Conservation (phyloP, 805 yeast species). For the Middelhovenomyces tepae region DNA sequence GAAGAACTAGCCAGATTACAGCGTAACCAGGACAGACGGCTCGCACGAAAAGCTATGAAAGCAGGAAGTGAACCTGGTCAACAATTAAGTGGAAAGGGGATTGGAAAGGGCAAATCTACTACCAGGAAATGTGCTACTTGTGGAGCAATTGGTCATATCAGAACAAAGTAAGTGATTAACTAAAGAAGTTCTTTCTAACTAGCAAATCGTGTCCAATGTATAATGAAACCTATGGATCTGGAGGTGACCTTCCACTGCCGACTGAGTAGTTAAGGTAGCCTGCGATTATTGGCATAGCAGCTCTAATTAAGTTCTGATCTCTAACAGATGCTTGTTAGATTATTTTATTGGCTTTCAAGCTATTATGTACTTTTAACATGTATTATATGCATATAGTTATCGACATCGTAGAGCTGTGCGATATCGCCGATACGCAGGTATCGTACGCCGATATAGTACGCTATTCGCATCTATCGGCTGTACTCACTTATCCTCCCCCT, state of each 20-base stretch:
- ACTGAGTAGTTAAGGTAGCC: too few relatives aligned
- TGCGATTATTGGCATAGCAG: too few relatives aligned
- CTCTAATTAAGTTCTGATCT: too few relatives aligned
- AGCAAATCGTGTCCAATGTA: slow-evolving; percentile 80
- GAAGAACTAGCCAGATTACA: slow-evolving; percentile 77
- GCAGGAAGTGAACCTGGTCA: slow-evolving; percentile 21
- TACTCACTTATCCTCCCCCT: too few relatives aligned
- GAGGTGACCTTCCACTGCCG: slow-evolving; percentile 17
- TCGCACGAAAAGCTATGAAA: slow-evolving; percentile 47
- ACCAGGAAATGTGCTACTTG: slow-evolving; percentile 88
- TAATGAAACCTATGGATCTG: slow-evolving; percentile 34
- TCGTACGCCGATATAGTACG: too few relatives aligned
- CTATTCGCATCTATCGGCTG: too few relatives aligned
- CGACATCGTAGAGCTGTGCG: too few relatives aligned
- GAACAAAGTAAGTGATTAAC: slow-evolving; percentile 63
- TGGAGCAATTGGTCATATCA: slow-evolving; percentile 91
- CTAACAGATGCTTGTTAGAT: too few relatives aligned
- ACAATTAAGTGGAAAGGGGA: slow-evolving; percentile 44
- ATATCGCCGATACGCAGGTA: too few relatives aligned
- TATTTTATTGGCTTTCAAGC: too few relatives aligned
- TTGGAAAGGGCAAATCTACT: slow-evolving; percentile 62
- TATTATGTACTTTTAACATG: too few relatives aligned
- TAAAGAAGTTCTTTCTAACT: neutral
- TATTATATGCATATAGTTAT: too few relatives aligned
- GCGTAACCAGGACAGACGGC: slow-evolving; percentile 61